phyloP scores from a whole-genome alignment of 1,284 basidiomycete genomes.

The Tylopilus sp. region DNA sequence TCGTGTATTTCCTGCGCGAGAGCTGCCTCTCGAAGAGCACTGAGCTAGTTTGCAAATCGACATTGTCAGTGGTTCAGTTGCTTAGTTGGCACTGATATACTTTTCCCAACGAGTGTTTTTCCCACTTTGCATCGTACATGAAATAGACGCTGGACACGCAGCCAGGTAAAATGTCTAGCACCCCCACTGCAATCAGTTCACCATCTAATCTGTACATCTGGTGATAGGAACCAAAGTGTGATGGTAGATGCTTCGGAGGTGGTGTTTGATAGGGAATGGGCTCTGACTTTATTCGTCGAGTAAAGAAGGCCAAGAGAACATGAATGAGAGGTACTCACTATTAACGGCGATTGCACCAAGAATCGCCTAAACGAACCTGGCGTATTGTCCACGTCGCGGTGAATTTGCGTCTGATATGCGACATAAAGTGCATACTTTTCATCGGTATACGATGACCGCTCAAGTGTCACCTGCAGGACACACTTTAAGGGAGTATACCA shows the following conservation, averaged over 20 bases:
- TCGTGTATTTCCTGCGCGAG: conserved; percentile 70
- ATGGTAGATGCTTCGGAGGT: conserved; percentile 57
- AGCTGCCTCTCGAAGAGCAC: conserved; percentile 75
- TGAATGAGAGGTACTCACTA: conserved; percentile 41
- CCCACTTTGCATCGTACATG: conserved; percentile 83
- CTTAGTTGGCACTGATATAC: conserved; percentile 33
- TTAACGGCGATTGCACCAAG: conserved; percentile 75
- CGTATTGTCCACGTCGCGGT: conserved; percentile 60
- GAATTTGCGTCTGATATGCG: conserved; percentile 75
- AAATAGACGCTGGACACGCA: conserved; percentile 97
- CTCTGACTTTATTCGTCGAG: conserved; percentile 37
- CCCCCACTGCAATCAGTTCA: conserved; percentile 79
- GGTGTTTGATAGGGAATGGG: conserved; percentile 54
- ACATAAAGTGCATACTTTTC: conserved; percentile 81
- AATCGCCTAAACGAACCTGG: conserved; percentile 64
- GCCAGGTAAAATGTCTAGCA: conserved; percentile 86
- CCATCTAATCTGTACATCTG: conserved; percentile 83
- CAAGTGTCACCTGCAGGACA: conserved; percentile 58
- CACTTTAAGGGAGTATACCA: background rate
- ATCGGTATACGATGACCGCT: conserved; percentile 67
- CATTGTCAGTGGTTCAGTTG: conserved; percentile 1
- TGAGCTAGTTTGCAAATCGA: conserved; percentile 52
- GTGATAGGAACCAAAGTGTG: conserved; percentile 81
- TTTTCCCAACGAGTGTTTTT: conserved; percentile 80
- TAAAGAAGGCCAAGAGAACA: conserved; percentile 4